These are phyloP conservation scores for Sporobolomyces phaffii DNA, from an alignment of 768 basidiomycete species.

Conservation along the genomic window DNA sequence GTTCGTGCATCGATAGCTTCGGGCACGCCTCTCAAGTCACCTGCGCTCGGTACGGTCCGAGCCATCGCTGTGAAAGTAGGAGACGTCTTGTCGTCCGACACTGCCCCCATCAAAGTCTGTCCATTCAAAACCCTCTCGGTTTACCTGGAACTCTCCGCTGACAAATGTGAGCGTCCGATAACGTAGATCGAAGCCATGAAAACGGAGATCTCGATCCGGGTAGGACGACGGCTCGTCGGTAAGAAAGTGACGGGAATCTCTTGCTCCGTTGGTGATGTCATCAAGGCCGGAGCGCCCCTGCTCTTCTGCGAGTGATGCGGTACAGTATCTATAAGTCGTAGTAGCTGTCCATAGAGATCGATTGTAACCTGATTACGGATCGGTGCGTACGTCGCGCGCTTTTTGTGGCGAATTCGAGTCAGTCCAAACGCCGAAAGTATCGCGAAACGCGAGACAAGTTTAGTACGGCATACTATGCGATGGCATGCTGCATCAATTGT, in stretches of 20 bases:
- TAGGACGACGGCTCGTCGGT: constrained; percentile 52
- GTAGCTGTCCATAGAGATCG: too few species aligned
- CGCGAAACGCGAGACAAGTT: too few species aligned
- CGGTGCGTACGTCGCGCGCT: too few species aligned
- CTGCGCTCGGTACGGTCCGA: constrained; percentile 50
- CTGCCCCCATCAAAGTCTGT: constrained; percentile 50
- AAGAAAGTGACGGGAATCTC: constrained; percentile 50
- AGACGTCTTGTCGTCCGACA: constrained; percentile 45
- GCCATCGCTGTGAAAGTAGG: constrained; percentile 43
- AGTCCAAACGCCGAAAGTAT: too few species aligned
- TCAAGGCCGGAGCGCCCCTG: constrained; percentile 53
- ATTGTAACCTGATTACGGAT: too few species aligned
- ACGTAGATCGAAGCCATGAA: constrained; percentile 59
- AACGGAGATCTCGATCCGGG: constrained; percentile 55
- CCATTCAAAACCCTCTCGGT: neutral
- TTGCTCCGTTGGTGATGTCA: constrained; percentile 50
- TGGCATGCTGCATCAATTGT: too few species aligned
- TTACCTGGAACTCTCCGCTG: neutral
- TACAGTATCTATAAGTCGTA: neutral
- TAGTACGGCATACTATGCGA: too few species aligned
- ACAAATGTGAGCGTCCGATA: too few species aligned
- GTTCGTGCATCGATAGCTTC: constrained; percentile 42
- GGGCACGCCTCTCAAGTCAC: constrained; percentile 55
- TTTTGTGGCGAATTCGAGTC: too few species aligned
- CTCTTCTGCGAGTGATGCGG: constrained; percentile 39